Evolutionary conservation across 345 rosid genomes (phyloP), one percentile per base, ranked within the genome.

Genomic region (Passiflora organensis): DNA sequence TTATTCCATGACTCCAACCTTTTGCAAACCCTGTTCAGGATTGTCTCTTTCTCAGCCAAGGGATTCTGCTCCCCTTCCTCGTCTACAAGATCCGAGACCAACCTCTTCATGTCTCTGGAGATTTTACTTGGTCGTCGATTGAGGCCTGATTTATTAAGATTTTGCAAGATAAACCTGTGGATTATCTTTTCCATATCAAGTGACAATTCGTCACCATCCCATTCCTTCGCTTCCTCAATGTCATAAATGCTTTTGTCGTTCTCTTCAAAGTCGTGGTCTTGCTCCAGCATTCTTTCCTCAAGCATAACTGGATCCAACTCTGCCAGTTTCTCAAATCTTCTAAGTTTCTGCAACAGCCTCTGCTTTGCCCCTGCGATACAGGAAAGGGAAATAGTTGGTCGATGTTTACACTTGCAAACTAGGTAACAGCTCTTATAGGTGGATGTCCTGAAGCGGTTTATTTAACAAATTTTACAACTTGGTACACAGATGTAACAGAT

Each of bases 231-330:
- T 43, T 78, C 78, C 10, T 60, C 65, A 10, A 10, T 11, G 23
- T 32, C 59, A 32, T 18, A 9, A 36, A 1, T 2, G 14, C 25
- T 39, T 11, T 39, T 24, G 13, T 68, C 72, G 0, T 50, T 66
- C 1, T 76, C 80, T 4, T 74, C 74, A 15, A 60, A 64, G 51
- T 75, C 77, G 18, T 67, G 43, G 13, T 76, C 90, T 28, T 74
- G 70, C 39, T 79, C 89, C 0, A 68, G 56, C 76, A 86, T 77
- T 73, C 62, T 60, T 58, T 80, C 75, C 82, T 93, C 99, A 1
- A 91, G 89, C 46, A 82, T 95, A 48, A 84, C 43, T 0, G 95
- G 94, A 71, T 88, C 94, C 44, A 93, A 64, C 66, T 76, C 86
- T 0, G 89, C 91, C 0, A 93, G 76, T 60, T 71, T 80, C 78